Base-by-base conservation (phyloP, 805 yeast species). In the Wickerhamomyces canadensis region DNA sequence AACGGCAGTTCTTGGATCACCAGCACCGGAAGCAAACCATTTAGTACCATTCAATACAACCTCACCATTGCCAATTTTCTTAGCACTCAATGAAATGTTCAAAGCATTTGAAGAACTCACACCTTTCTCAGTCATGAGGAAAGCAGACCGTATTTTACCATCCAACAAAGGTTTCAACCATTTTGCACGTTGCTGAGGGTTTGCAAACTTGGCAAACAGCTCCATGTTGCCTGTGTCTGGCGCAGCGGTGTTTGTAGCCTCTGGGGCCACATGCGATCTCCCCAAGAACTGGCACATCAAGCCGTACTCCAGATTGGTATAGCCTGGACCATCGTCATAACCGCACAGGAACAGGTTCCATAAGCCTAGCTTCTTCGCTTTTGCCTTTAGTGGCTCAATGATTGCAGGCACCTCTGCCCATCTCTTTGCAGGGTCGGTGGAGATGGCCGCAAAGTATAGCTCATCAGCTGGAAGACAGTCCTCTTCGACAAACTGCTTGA, bases 11-110 rank as follows among this genome's bases (percentile, higher is more conserved):
- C 81, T 67, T 19, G 82, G 83, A 52, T 78, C 84, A 19, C 82
- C 83, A 27, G 82, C 83, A 21, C 84, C 84, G 0, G 82, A 74
- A 3, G 82, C 78, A 68, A 78, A 78, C 84, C 84, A 78, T 53
- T 79, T 79, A 37, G 74, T 67, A 6, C 84, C 84, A 43, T 74
- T 73, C 33, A 79, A 45, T 2, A 76, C 70, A 36, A 65, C 73
- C 27, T 58, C 47, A 16, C 42, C 43, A 12, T 69, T 65, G 4
- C 74, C 79, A 13, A 52, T 55, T 5, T 51, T 49, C 40, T 60
- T 64, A 22, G 79, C 78, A 21, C 64, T 51, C 28, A 71, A 57
- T 2, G 74, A 63, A 40, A 78, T 74, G 54, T 77, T 78, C 44
- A 78, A 64, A 2, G 83, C 81, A 54, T 79, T 77, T 12, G 83